These are phyloP conservation scores for Thelephora ganbajun DNA, from an alignment of 768 basidiomycete genomes.

Conservation along the genomic window DNA sequence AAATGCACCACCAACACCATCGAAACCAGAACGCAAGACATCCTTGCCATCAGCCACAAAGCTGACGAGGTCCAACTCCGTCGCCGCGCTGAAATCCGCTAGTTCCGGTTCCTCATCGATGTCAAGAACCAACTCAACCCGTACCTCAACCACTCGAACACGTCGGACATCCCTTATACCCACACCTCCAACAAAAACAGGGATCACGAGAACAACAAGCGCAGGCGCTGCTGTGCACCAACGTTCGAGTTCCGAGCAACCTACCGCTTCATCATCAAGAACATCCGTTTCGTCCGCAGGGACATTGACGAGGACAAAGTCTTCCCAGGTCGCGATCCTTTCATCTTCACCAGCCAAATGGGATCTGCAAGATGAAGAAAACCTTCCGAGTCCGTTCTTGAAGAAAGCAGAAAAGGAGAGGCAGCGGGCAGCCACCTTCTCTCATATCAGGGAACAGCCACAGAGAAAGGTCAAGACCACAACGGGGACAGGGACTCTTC, in stretches of 20 bases:
- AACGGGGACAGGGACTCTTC: slow-evolving; percentile 7
- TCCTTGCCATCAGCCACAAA: neutral
- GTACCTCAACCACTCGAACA: neutral
- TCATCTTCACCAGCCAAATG: slow-evolving; percentile 30
- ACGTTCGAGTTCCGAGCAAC: neutral
- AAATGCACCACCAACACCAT: slow-evolving; percentile 22
- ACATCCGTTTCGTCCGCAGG: neutral
- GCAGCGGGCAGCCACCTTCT: slow-evolving; percentile 7
- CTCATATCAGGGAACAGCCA: slow-evolving; percentile 5
- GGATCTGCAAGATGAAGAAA: slow-evolving; percentile 67
- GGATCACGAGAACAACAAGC: neutral
- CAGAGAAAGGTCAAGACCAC: slow-evolving; percentile 5
- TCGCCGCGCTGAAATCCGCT: neutral
- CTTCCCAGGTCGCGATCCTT: no score
- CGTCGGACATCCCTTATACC: neutral
- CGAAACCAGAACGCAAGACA: slow-evolving; percentile 12
- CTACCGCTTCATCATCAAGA: neutral
- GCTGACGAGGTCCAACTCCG: neutral
- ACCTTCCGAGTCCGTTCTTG: slow-evolving; percentile 74
- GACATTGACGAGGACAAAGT: neutral
- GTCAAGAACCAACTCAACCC: neutral
- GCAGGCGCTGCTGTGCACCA: neutral
- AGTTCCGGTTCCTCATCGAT: neutral
- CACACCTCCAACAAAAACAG: neutral
- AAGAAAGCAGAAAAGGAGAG: slow-evolving; percentile 36